Conservation (phyloP, 2,329 filamentous ascomycete species). For the Cladorrhinum sp. region DNA sequence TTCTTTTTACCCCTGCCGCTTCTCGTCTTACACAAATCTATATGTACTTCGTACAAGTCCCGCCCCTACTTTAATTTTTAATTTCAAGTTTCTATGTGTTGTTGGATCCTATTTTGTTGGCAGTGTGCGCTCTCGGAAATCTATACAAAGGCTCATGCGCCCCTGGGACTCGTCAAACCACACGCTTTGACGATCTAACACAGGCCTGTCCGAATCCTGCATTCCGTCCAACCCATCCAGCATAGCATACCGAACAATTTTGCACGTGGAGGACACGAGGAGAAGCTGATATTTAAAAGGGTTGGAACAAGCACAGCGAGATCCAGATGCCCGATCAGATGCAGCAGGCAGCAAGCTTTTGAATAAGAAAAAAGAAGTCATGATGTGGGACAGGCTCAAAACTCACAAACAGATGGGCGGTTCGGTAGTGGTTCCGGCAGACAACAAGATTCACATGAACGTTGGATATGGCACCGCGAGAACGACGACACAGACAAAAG, state of each 20-base stretch:
- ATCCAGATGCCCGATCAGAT: background rate
- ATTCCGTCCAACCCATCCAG: conserved; percentile 4
- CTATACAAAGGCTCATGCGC: conserved; percentile 16
- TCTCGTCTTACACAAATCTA: background rate
- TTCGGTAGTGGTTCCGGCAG: conserved; percentile 14
- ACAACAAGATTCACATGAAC: conserved; percentile 23
- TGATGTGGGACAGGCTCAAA: conserved; percentile 39
- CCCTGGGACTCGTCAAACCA: conserved; percentile 19
- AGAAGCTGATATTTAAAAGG: conserved; percentile 6
- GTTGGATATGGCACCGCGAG: conserved; percentile 20
- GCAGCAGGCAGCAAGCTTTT: background rate
- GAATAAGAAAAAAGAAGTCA: conserved; percentile 13
- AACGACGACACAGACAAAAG: conserved; percentile 3
- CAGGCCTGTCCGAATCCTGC: conserved; percentile 10
- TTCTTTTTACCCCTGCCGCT: background rate
- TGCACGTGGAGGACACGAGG: background rate
- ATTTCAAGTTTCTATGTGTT: background rate
- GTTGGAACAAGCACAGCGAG: conserved; percentile 7
- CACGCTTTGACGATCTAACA: conserved; percentile 26
- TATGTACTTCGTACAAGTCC: background rate
- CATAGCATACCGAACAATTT: conserved; percentile 3
- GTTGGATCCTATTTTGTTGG: background rate
- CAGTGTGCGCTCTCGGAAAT: conserved; percentile 11
- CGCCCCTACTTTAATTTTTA: background rate
- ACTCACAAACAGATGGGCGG: conserved; percentile 21